Evolutionary conservation across 2,329 filamentous ascomycete genomes (phyloP), one percentile per base, ranked within the genome.

Genomic region (Phaeosphaeria sp.): DNA sequence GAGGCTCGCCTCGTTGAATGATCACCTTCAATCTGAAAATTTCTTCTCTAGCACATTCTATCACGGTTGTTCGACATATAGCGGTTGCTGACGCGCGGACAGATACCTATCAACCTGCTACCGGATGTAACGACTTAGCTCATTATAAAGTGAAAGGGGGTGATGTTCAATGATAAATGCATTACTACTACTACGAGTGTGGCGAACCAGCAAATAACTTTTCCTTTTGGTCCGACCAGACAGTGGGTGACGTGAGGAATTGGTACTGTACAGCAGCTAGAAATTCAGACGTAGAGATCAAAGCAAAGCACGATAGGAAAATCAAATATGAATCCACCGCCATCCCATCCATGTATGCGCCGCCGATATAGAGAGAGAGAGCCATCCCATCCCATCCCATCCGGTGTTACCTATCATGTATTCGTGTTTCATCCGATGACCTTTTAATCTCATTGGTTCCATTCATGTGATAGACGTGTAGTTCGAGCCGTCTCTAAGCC

Each of bases 1-100:
- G 71, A 73, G 69, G 57, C 63, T 51, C 58, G 64, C 66, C 65
- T 68, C 63, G 42, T 65, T 75, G 72, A 73, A 62, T 51, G 59
- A 60, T 46, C 46, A 50, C 17, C 22, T 48, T 30, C 45, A 51
- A 17, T 20, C 49, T 51, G 49, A 51, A 25, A 5, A 18, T 27
- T 20, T n/a, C 21, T 18, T 8, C 25, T 17, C 20, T 27, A 2
- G 40, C 6, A 45, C 24, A 4, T 13, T 33, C 8, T 36, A 15
- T 20, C 36, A 25, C 24, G 2, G 3, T 39, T 3, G 7, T 3
- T 13, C 6, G 9, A 5, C 17, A 20, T 36, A 25, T 6, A 24
- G 36, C 40, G 15, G 2, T 21, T 43, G 40, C 40, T 43, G 15
- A 43, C 40, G 20, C 20, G 40, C 6, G 17, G 13, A 15, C 36